Conservation (phyloP, 2,329 filamentous ascomycete species). For the Kalmusia sp. region DNA sequence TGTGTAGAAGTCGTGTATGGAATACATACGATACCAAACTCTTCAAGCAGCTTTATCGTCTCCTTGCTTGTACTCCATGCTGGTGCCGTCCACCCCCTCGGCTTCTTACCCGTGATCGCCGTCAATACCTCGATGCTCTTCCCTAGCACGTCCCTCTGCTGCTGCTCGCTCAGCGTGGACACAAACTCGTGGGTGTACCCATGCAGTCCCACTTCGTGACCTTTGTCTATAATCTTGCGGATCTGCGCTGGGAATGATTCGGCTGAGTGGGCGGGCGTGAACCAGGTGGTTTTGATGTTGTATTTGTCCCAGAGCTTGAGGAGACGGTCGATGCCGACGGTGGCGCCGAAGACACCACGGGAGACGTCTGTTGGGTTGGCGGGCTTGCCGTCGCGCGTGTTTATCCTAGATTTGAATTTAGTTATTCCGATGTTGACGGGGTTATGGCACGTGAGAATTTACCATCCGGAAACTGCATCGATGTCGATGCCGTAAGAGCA, state of each 20-base stretch:
- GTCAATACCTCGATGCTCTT: slow-evolving; percentile 50
- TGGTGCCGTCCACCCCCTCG: slow-evolving; percentile 54
- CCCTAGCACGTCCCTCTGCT: slow-evolving; percentile 48
- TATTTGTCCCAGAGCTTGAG: slow-evolving; percentile 51
- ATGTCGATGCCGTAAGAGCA: slow-evolving; percentile 52
- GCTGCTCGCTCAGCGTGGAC: slow-evolving; percentile 47
- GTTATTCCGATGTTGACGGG: slow-evolving; percentile 3
- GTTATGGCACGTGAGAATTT: not conserved
- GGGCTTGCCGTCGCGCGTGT: slow-evolving; percentile 46
- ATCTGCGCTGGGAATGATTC: slow-evolving; percentile 59
- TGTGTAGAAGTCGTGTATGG: no score
- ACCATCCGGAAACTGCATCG: slow-evolving; percentile 49
- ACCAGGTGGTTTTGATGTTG: slow-evolving; percentile 52
- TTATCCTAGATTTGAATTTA: slow-evolving; percentile 38
- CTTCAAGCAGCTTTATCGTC: slow-evolving; percentile 50
- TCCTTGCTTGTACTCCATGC: slow-evolving; percentile 50
- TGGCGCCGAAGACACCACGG: slow-evolving; percentile 50
- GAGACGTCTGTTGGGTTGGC: slow-evolving; percentile 51
- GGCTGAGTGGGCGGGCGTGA: slow-evolving; percentile 52
- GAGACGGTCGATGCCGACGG: slow-evolving; percentile 49
- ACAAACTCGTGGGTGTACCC: slow-evolving; percentile 52
- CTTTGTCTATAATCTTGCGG: slow-evolving; percentile 51
- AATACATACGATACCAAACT: slow-evolving; percentile 45
- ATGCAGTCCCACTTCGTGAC: slow-evolving; percentile 53
- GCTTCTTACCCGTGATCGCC: slow-evolving; percentile 48